Evolutionary conservation across 2,329 filamentous ascomycete species (phyloP).

Genomic region (Beauveria bassiana): DNA sequence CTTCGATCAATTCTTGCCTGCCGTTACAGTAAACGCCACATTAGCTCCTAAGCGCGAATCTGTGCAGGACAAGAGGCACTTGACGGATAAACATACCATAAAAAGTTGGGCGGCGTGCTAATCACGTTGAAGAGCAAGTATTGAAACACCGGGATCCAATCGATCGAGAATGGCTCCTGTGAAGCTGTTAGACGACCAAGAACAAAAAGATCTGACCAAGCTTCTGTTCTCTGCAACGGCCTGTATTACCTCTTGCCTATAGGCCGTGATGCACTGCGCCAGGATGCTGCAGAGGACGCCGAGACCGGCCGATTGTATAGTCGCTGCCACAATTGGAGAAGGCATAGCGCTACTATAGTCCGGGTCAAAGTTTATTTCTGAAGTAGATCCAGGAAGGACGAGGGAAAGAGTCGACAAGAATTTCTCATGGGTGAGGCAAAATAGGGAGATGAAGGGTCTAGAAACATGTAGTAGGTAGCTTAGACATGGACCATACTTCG

Average conservation of each 20-base stretch:
- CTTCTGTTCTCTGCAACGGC: neutral
- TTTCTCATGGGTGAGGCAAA: neutral
- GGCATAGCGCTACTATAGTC: neutral
- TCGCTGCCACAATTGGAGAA: constrained; percentile 47
- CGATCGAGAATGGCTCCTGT: constrained; percentile 49
- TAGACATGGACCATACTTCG: neutral
- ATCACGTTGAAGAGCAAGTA: constrained; percentile 69
- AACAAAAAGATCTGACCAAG: no score
- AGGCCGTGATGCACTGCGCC: constrained; percentile 61
- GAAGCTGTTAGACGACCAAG: neutral
- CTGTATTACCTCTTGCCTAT: constrained; percentile 46
- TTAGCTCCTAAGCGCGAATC: neutral
- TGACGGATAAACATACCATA: constrained; percentile 51
- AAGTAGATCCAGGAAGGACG: neutral
- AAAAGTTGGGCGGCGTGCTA: constrained; percentile 72
- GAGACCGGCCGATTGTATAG: constrained; percentile 58
- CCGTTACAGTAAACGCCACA: neutral
- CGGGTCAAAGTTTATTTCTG: neutral
- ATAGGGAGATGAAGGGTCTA: neutral
- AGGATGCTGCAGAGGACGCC: constrained; percentile 63
- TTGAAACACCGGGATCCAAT: constrained; percentile 62
- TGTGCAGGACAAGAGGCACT: neutral
- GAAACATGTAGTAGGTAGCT: neutral
- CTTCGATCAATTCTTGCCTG: constrained; percentile 70
- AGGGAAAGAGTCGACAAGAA: neutral